A percentile compares a stretch with the other conserved stretches of the same genome.
These are phyloP conservation scores for Cicer arietinum DNA, from an alignment of 306 rosid genomes.

Conservation along the genomic window DNA sequence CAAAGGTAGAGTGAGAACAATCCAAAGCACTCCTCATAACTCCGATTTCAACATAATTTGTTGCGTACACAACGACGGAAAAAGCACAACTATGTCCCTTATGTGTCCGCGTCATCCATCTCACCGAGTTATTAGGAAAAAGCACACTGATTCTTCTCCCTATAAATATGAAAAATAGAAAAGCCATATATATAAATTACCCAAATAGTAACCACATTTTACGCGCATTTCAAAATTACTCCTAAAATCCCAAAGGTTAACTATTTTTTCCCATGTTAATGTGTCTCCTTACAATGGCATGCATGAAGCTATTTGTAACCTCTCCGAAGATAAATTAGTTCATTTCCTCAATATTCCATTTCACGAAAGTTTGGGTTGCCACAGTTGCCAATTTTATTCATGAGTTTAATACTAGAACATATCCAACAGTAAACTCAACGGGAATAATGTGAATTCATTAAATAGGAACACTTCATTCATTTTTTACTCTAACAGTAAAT, in stretches of 20 bases:
- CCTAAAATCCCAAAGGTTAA: conserved; percentile 48
- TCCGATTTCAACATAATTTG: conserved; percentile 42
- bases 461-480: too few relatives aligned
- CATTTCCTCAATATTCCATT: conserved; percentile 56
- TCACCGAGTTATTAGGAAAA: conserved; percentile 49
- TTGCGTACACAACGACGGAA: conserved; percentile 50
- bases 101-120: conserved; percentile 42
- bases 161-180: conserved; percentile 16
- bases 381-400: background rate
- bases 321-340: conserved; percentile 32
- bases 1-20: conserved; percentile 3
- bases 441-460: too few relatives aligned
- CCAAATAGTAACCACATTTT: conserved; percentile 48
- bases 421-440: too few relatives aligned
- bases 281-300: conserved; percentile 55
- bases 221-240: conserved; percentile 58
- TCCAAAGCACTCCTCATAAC: conserved; percentile 37
- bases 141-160: conserved; percentile 53
- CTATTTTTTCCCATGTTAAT: conserved; percentile 43
- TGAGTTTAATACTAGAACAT: conserved; percentile 30
- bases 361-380: conserved; percentile 15
- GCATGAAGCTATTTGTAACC: conserved; percentile 53
- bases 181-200: conserved; percentile 20
- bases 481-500: too few relatives aligned
- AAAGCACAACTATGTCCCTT: conserved; percentile 46